phyloP scores from a whole-genome alignment of 1,284 basidiomycete genomes.

The Crepidotus sp. region DNA sequence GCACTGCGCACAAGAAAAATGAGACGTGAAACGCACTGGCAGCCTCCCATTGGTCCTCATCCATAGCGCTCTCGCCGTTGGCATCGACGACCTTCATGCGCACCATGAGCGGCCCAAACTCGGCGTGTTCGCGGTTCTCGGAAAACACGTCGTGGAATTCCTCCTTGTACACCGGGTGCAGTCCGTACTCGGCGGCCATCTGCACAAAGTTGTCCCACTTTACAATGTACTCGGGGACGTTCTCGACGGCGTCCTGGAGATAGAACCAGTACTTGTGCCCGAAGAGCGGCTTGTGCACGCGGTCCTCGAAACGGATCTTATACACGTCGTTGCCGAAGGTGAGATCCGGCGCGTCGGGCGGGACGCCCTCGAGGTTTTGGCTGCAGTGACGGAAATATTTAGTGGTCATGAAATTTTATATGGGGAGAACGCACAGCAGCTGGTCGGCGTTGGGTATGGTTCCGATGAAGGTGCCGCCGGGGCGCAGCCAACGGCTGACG shows the following conservation, averaged over 20 bases:
- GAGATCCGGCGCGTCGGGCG: slow-evolving; percentile 50
- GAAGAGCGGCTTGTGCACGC: slow-evolving; percentile 55
- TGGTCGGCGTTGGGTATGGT: slow-evolving; percentile 86
- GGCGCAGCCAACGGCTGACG: slow-evolving; percentile 71
- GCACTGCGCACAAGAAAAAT: not conserved
- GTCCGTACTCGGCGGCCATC: slow-evolving; percentile 84
- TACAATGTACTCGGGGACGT: slow-evolving; percentile 96
- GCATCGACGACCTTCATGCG: slow-evolving; percentile 85
- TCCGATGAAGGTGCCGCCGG: slow-evolving; percentile 86
- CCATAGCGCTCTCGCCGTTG: slow-evolving; percentile 82
- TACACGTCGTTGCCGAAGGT: slow-evolving; percentile 91
- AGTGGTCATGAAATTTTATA: too few relatives aligned
- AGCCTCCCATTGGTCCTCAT: slow-evolving; percentile 92
- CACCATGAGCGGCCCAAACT: slow-evolving; percentile 72
- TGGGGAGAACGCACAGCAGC: slow-evolving; percentile 48
- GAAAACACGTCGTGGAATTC: slow-evolving; percentile 85
- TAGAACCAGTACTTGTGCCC: slow-evolving; percentile 95
- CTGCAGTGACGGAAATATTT: not conserved
- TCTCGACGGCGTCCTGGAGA: slow-evolving; percentile 89
- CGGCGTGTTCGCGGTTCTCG: slow-evolving; percentile 66
- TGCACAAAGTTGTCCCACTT: slow-evolving; percentile 87
- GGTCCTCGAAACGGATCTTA: slow-evolving; percentile 76
- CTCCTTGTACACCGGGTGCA: slow-evolving; percentile 71
- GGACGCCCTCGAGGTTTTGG: slow-evolving; percentile 47
- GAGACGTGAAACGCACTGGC: slow-evolving; percentile 81